Evolutionary conservation across 768 basidiomycete species (phyloP).

Genomic region (Myochromella boudieri): DNA sequence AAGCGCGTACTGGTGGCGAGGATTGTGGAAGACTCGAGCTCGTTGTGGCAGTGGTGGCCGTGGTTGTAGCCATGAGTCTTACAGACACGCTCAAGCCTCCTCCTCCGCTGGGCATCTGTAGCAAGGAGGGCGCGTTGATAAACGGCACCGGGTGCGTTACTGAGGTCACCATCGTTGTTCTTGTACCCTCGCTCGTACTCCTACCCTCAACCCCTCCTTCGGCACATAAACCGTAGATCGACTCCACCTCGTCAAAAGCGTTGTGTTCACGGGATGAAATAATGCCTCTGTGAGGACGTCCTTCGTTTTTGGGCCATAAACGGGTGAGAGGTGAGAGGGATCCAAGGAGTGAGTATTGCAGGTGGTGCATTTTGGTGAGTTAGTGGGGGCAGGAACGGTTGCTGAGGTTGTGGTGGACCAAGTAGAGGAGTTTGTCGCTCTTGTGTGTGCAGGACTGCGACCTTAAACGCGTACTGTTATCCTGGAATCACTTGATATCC

Average conservation of each 20-base stretch:
- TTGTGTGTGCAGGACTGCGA: not conserved
- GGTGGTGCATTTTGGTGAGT: not conserved
- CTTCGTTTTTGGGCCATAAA: conserved; percentile 62
- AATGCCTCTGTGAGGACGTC: conserved; percentile 76
- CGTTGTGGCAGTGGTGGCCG: not conserved
- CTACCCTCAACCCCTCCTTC: not conserved
- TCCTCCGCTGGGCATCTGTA: no score
- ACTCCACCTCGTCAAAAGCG: conserved; percentile 33
- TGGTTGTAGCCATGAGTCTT: not conserved
- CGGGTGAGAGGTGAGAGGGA: conserved; percentile 46
- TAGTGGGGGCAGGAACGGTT: not conserved
- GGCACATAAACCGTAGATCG: conserved; percentile 42
- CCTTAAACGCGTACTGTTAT: conserved; percentile 4
- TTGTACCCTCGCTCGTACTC: not conserved
- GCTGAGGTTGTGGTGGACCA: no score
- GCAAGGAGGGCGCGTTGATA: no score
- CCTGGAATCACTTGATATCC: no score
- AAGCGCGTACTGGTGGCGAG: no score
- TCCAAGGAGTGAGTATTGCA: conserved; percentile 28
- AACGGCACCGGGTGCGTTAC: no score
- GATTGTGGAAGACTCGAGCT: not conserved
- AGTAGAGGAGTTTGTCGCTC: not conserved
- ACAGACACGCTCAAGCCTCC: no score
- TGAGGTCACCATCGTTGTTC: not conserved
- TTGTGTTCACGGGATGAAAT: conserved; percentile 68